phyloP scores from a whole-genome alignment of 108 stramenopile species.

The Pseudonitzschia delicatissima region DNA sequence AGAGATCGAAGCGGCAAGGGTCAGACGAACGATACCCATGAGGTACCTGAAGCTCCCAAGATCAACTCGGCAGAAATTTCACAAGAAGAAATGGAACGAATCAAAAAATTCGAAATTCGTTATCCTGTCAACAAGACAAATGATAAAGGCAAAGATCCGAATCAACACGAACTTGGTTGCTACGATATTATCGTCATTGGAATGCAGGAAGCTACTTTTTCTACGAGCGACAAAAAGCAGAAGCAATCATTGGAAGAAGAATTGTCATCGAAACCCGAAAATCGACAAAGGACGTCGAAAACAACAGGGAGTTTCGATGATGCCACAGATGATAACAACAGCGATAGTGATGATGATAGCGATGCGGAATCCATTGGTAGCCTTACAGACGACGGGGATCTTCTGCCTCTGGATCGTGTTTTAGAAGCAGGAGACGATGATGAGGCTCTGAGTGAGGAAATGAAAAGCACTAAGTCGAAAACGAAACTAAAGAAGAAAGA shows the following conservation, averaged over 20 bases:
- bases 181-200: conserved; percentile 70
- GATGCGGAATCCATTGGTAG: not conserved
- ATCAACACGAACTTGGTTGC: too few species aligned
- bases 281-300: not conserved
- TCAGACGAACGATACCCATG: too few species aligned
- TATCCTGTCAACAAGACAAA: not conserved
- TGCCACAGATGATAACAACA: conserved; percentile 10
- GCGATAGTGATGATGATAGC: not conserved
- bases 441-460: not conserved
- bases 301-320: not conserved
- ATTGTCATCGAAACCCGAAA: conserved; percentile 2
- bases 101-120: not conserved
- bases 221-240: not conserved
- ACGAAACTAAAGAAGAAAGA: too few species aligned
- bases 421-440: not conserved
- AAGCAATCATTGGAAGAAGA: not conserved
- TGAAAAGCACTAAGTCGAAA: not conserved
- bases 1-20: too few species aligned
- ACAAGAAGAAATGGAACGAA: not conserved
- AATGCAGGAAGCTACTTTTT: conserved; percentile 65
- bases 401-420: not conserved
- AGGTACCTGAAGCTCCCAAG: too few species aligned
- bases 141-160: not conserved
- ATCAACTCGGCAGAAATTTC: too few species aligned
- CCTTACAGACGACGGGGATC: not conserved